A percentile compares a stretch with the other conserved stretches of the same genome.
Evolutionary conservation across 768 basidiomycete species (phyloP).

Genomic region (Xerocomellus chrysenteron): DNA sequence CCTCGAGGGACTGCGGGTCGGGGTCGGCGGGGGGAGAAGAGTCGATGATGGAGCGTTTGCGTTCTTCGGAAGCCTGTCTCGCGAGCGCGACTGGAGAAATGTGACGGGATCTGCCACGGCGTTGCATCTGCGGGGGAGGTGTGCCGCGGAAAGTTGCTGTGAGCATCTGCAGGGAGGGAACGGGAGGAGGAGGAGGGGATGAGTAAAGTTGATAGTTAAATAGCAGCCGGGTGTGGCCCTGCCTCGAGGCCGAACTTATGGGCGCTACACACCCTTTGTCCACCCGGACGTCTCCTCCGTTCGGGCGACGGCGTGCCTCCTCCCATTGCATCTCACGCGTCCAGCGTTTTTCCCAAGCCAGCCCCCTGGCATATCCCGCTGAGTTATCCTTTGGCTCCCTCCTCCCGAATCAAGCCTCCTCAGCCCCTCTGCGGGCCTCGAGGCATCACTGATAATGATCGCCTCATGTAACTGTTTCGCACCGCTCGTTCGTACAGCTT

Average conservation of each 20-base stretch:
- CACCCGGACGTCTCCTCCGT: neutral
- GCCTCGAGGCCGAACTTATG: conserved; percentile 18
- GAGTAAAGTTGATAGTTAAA: neutral
- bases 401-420: conserved; percentile 18
- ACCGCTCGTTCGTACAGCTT: conserved; percentile 5
- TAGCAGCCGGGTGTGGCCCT: neutral
- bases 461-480: conserved; percentile 15
- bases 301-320: conserved; percentile 5
- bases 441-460: conserved; percentile 31
- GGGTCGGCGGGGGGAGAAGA: neutral
- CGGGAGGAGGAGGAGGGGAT: neutral
- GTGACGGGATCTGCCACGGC: conserved; percentile 42
- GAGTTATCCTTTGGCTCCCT: neutral
- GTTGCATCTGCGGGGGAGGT: conserved; percentile 26
- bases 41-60: conserved; percentile 15
- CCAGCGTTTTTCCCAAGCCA: conserved; percentile 6
- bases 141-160: conserved; percentile 27
- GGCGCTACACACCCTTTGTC: neutral
- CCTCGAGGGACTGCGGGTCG: conserved; percentile 42
- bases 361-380: conserved; percentile 1
- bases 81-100: conserved; percentile 45
- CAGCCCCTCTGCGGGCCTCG: conserved; percentile 16
- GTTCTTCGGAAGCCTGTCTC: conserved; percentile 43
- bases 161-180: conserved; percentile 14
- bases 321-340: conserved; percentile 6